phyloP scores from a whole-genome alignment of 2,329 filamentous ascomycete species.

The Hypoxylon sp. region DNA sequence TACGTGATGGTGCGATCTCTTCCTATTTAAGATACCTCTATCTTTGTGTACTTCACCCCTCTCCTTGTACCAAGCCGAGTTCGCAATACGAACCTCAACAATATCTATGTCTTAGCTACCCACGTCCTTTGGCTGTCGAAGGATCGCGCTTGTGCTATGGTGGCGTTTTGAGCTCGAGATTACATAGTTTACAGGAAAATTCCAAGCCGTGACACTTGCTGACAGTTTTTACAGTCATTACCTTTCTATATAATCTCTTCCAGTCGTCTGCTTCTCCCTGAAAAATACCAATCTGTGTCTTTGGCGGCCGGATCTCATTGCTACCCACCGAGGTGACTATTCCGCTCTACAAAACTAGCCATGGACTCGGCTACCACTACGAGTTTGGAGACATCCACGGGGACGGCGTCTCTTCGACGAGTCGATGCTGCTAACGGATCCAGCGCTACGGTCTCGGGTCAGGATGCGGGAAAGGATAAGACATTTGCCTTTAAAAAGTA shows the following conservation, averaged over 20 bases:
- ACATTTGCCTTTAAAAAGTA: slow-evolving; percentile 75
- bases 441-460: slow-evolving; percentile 12
- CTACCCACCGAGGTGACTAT: slow-evolving; percentile 22
- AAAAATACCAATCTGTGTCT: slow-evolving; percentile 14
- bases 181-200: background rate
- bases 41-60: slow-evolving; percentile 20
- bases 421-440: slow-evolving; percentile 33
- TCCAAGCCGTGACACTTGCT: slow-evolving; percentile 25
- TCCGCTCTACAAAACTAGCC: slow-evolving; percentile 23
- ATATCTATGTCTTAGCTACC: slow-evolving; percentile 29
- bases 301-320: slow-evolving; percentile 3
- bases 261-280: background rate
- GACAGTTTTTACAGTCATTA: slow-evolving; percentile 18
- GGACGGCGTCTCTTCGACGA: slow-evolving; percentile 46
- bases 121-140: slow-evolving; percentile 13
- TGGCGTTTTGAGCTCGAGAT: slow-evolving; percentile 29
- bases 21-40: slow-evolving; percentile 11
- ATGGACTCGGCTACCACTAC: slow-evolving; percentile 63
- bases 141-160: slow-evolving; percentile 24
- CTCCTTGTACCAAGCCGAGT: slow-evolving; percentile 19
- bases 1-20: slow-evolving; percentile 18
- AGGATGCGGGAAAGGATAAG: slow-evolving; percentile 47
- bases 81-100: slow-evolving; percentile 14
- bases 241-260: background rate
- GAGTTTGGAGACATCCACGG: slow-evolving; percentile 52